Base-by-base conservation (phyloP, 225 moss, liverwort and hornwort species). In the Thuidium tamariscinum region DNA sequence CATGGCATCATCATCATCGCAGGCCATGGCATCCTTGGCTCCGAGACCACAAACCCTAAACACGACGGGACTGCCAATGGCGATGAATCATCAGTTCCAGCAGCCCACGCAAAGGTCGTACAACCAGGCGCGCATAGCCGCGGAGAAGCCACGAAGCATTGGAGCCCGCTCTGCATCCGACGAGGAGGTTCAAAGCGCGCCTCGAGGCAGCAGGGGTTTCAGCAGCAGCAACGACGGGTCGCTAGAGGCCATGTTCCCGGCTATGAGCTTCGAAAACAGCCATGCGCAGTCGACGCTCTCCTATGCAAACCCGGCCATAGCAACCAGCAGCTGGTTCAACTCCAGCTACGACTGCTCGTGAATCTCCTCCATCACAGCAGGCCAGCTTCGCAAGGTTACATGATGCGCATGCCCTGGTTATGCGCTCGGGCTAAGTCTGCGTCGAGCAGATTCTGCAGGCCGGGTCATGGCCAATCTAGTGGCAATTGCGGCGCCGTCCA, bases 161-260 rank as follows among this genome's bases (percentile, higher is more conserved):
- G 80, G 76, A 21, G 88, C 80, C n/a, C 85, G 90, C 62, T 89
- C 89, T 5, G 85, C 87, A 8, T 89, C 93, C 49, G 92, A 97
- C 86, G 93, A 96, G 74, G 96, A 96, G 60, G 96, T 93, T 7
- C 97, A 97, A 89, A 95, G 95, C 93, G 89, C 92, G 19, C 95
- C 93, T 57, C 91, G 93, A 18, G 41, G 72, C 41, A 91, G 92
- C 22, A 86, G 71, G 27, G 82, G 78, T 32, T 48, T 88, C 75
- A 60, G 37, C 64, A 89, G 71, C 79, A 67, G 34, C 64, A 88
- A 84, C 61, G 92, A 88, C 85, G 88, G 85, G 20, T 87, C 84
- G 25, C 34, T 92, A 78, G 88, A 90, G 52, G 79, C 90, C 57
- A 88, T 92, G 87, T 89, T 91, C n/a, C 82, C 88, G 11, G n/a